Evolutionary conservation across 345 rosid genomes (phyloP), one percentile per base, ranked within the genome.

Genomic region (Aegle marmelos): DNA sequence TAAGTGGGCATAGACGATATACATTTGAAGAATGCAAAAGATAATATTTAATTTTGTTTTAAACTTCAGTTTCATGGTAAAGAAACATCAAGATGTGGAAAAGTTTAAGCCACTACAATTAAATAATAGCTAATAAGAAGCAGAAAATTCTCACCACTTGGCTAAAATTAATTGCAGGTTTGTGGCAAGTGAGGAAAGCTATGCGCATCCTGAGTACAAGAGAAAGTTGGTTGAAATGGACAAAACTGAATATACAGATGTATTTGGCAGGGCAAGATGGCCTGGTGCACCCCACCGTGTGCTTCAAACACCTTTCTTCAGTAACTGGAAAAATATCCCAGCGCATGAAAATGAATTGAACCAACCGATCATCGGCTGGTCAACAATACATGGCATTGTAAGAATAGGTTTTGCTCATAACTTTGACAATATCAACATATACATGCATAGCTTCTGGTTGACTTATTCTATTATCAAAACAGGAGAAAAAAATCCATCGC

Each of bases 241-340:
- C 63, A 80, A 89, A 79, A 92, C 98, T 0, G 92, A 88, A 77
- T 87, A 90, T 79, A 92, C 98, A 48, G 82, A 89, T 78, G 69
- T 94, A 17, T 94, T 89, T 67, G 98, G 98, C 57, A 78, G 98
- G 71, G 97, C 94, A 16, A 80, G 97, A 86, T 94, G 94, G 94
- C 98, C 97, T 54, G 79, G 78, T 80, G 98, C 98, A 25, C 97
- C 98, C 0, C 91, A 92, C 0, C 91, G 98, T 57, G 91, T 82
- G 82, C 88, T 94, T 41, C 74, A 79, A 37, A 94, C 97, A 7
- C 91, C 92, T 6, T 92, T 92, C 81, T 87, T 90, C 59, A 79
- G 72, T 68, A 91, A 90, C 67, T 91, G 93, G 94, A 92, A 83
- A 81, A 81, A 79, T 64, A 89, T 92, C 72, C 87, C 91, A 2